Percentiles rank a stretch among this genome's conserved stretches.
phyloP scores from a whole-genome alignment of 2,329 filamentous ascomycete genomes.

The Anthostomella pinea region DNA sequence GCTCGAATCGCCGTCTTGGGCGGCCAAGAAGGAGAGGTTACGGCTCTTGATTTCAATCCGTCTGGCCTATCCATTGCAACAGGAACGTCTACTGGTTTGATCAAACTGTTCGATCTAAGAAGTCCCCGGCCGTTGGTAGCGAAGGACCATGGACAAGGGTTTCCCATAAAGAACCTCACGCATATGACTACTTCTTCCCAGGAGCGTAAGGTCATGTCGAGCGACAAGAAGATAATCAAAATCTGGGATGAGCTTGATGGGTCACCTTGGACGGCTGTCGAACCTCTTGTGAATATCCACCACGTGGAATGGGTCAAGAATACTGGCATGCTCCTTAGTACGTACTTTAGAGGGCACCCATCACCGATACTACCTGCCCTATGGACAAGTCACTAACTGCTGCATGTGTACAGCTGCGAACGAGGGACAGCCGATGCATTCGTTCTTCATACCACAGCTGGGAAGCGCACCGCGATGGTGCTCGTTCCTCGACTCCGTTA shows the following conservation, averaged over 20 bases:
- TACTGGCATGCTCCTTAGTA: conserved; percentile 83
- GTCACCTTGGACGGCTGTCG: conserved; percentile 90
- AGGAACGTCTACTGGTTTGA: conserved; percentile 82
- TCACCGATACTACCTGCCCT: not conserved
- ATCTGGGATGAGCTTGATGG: conserved; percentile 86
- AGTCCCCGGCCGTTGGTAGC: conserved; percentile 80
- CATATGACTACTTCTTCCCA: conserved; percentile 69
- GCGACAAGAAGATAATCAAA: conserved; percentile 96
- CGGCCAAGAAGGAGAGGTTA: conserved; percentile 69
- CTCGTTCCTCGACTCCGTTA: conserved; percentile 92
- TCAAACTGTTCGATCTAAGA: conserved; percentile 89
- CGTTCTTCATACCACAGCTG: conserved; percentile 91
- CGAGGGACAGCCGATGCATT: conserved; percentile 90
- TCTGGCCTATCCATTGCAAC: conserved; percentile 83
- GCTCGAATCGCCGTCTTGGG: conserved; percentile 76
- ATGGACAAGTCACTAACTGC: not conserved
- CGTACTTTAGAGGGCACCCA: not conserved
- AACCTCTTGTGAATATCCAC: conserved; percentile 92
- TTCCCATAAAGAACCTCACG: conserved; percentile 81
- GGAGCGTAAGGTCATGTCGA: conserved; percentile 83
- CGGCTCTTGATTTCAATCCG: conserved; percentile 79
- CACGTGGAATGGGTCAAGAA: conserved; percentile 90
- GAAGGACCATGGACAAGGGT: conserved; percentile 96
- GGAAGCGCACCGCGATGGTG: conserved; percentile 95
- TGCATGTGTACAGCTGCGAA: conserved; percentile 63